Evolutionary conservation across 345 rosid species (phyloP).

Genomic region (Tarenaya hassleriana): DNA sequence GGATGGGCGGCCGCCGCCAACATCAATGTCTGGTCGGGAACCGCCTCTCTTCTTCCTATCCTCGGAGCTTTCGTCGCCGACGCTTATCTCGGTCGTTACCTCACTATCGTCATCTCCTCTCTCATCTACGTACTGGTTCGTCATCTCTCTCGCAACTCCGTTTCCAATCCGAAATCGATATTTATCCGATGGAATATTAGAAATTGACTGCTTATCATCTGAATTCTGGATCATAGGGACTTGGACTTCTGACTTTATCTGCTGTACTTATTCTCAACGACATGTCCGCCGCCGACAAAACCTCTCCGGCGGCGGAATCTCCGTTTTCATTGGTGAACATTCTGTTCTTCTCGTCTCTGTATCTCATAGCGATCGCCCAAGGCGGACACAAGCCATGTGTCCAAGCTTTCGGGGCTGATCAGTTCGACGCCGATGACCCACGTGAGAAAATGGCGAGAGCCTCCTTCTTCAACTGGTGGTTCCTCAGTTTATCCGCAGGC

Average conservation of each 20-base stretch:
- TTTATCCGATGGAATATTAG: not conserved
- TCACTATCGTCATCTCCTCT: constrained; percentile 28
- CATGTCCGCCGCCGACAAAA: not conserved
- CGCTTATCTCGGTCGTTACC: constrained; percentile 33
- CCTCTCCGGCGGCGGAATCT: not conserved
- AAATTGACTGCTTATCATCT: not conserved
- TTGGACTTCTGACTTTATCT: constrained; percentile 31
- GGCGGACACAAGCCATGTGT: constrained; percentile 66
- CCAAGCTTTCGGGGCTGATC: constrained; percentile 73
- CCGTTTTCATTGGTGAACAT: constrained; percentile 10
- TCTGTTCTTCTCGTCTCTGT: constrained; percentile 24
- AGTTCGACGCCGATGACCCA: constrained; percentile 47
- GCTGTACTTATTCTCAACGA: constrained; percentile 15
- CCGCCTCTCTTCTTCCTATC: constrained; percentile 26
- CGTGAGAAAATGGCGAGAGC: constrained; percentile 42
- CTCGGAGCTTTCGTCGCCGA: constrained; percentile 33
- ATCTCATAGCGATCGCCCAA: constrained; percentile 29
- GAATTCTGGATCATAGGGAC: constrained; percentile 21
- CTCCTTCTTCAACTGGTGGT: constrained; percentile 73
- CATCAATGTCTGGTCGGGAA: constrained; percentile 33
- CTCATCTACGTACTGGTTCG: constrained; percentile 26
- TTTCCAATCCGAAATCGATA: not conserved
- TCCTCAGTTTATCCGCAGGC: constrained; percentile 43
- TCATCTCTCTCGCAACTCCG: not conserved
- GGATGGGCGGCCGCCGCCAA: constrained; percentile 32